Evolutionary conservation across 176 grass and related monocot species (phyloP).

Genomic region (Neostapfia colusana): DNA sequence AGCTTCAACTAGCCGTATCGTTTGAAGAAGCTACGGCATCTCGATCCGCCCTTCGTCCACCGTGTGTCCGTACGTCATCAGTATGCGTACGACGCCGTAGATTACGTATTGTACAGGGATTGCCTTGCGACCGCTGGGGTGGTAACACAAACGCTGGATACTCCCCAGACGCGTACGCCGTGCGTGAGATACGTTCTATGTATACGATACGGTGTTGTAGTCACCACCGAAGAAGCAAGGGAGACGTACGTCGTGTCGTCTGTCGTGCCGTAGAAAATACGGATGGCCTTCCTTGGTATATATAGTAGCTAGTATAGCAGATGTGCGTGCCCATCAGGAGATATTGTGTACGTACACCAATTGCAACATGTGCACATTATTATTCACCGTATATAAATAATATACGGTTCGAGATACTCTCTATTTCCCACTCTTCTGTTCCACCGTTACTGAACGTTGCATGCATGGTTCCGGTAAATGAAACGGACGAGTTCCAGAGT

Average conservation of each 20-base stretch:
- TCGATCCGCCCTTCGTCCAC: too few species aligned
- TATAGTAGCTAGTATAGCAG: constrained; percentile 12
- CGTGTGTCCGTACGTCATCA: background rate
- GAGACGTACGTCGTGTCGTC: background rate
- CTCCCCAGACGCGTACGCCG: constrained; percentile 51
- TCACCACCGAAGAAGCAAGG: background rate
- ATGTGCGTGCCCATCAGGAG: background rate
- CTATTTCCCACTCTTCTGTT: background rate
- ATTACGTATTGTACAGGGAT: constrained; percentile 39
- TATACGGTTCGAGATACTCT: background rate
- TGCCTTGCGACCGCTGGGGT: constrained; percentile 50
- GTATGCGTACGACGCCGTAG: constrained; percentile 6
- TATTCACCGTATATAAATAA: background rate
- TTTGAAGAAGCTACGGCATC: too few species aligned
- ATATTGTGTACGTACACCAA: constrained; percentile 11
- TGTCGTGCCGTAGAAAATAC: background rate
- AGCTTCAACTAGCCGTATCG: constrained; percentile 29
- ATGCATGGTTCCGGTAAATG: background rate
- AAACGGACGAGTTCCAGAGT: background rate
- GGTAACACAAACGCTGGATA: background rate
- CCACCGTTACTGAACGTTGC: background rate
- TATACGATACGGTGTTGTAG: constrained; percentile 6
- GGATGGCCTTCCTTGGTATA: constrained; percentile 1
- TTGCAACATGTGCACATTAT: constrained; percentile 6
- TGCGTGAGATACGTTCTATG: background rate